Percentiles rank a stretch among this genome's conserved stretches.
Evolutionary conservation across 1,284 basidiomycete species (phyloP).

Genomic region (Golubevia sp.): DNA sequence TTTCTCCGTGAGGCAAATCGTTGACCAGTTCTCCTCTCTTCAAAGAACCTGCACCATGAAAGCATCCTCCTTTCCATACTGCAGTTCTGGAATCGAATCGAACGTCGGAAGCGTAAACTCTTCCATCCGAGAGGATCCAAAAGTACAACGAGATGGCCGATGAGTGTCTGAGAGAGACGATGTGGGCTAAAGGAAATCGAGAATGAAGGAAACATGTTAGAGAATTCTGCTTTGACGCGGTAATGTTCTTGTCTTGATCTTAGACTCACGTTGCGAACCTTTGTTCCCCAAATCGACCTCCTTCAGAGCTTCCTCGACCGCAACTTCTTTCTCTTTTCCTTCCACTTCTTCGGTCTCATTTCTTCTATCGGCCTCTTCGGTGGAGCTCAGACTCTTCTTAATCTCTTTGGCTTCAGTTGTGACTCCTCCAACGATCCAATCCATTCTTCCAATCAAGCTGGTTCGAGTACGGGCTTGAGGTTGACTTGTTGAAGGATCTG

Average conservation of each 20-base stretch:
- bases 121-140: constrained; percentile 46
- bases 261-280: not conserved
- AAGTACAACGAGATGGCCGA: constrained; percentile 47
- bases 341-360: not conserved
- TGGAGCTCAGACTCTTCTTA: not conserved
- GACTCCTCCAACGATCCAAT: constrained; percentile 18
- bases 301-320: not conserved
- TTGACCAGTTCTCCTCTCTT: not conserved
- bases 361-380: not conserved
- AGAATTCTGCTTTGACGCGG: no score
- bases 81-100: constrained; percentile 17
- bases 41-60: not conserved
- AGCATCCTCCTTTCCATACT: not conserved
- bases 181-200: not conserved
- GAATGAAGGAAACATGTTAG: not conserved
- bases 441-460: constrained; percentile 18
- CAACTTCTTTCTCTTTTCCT: not conserved
- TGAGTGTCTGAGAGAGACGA: constrained; percentile 25
- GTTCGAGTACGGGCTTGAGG: constrained; percentile 30
- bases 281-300: not conserved
- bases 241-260: no score
- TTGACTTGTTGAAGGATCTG: constrained; percentile 16
- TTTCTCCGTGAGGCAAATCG: constrained; percentile 65
- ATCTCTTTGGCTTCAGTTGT: not conserved
- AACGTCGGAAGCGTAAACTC: constrained; percentile 33